Base-by-base conservation (phyloP, 2,329 filamentous ascomycete species). In the Fusarium buxicola region DNA sequence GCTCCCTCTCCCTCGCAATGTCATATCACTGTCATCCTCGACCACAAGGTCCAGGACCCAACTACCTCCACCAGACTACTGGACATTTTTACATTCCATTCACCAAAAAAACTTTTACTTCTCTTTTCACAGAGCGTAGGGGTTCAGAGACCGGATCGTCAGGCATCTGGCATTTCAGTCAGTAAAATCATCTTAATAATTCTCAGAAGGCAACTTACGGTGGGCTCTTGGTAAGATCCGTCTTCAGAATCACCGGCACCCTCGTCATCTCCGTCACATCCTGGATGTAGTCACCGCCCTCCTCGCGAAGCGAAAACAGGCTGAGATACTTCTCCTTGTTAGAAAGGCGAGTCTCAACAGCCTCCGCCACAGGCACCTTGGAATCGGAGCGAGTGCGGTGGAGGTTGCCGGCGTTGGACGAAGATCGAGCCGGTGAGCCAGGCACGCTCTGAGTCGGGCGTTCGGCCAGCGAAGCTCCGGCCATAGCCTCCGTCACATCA, bases 241-340 rank as follows among this genome's bases (percentile, higher is more conserved):
- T 98, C 89, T 97, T 98, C 73, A 99, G 81, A 76, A 99, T 96
- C 68, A 99, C 91, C n/a, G 95, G 95, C 60, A 99, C 91, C 69
- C 94, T 86, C 38, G 92, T 94, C 94, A 99, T 97, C 83, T 99
- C 95, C 55, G 89, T 94, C 67, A 99, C 93, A 77, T 99, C 95
- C 80, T 99, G 95, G 73, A 99, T 97, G 81, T 96, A 96, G 71
- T 98, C 92, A 66, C 94, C 94, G 69, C 91, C 90, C 78, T 96
- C 92, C 77, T 99, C 94, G 48, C 95, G 86, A 69, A 99, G 84
- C 69, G 89, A 88, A 82, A 98, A 98, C 65, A 95, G 82, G 75
- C 89, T 92, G 63, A 97, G 79, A 78, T 97, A 99, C 82, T 96
- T 97, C 82, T 98, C 93, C 85, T 97, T 98, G 81, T 95, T 92